Conservation (phyloP, 192 early-diverging fungal genomes). For the Pilaira anomala region DNA sequence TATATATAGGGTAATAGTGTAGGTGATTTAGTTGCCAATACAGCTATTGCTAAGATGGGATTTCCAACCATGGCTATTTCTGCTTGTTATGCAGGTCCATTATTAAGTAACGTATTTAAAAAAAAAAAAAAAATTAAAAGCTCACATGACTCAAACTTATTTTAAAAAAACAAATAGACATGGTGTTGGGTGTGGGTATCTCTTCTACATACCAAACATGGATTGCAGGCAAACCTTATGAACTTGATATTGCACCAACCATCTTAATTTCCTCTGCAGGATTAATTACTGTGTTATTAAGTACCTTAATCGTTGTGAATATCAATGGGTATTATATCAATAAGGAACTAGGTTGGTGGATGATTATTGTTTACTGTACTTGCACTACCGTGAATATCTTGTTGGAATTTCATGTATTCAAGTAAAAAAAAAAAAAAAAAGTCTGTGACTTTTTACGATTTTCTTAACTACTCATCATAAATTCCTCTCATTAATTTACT, state of each 20-base stretch:
- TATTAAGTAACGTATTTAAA: slow-evolving; percentile 63
- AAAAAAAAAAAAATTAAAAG: neutral
- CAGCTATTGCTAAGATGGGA: slow-evolving; percentile 84
- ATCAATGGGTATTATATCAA: slow-evolving; percentile 59
- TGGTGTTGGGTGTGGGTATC: slow-evolving; percentile 80
- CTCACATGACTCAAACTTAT: neutral
- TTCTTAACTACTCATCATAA: neutral
- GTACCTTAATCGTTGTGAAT: slow-evolving; percentile 57
- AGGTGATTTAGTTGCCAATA: slow-evolving; percentile 88
- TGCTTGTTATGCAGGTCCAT: slow-evolving; percentile 92
- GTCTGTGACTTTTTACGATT: neutral
- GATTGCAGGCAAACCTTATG: slow-evolving; percentile 47
- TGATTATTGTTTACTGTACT: slow-evolving; percentile 56
- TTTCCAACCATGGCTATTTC: slow-evolving; percentile 92
- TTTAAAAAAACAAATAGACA: slow-evolving; percentile 42
- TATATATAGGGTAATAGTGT: slow-evolving; percentile 65
- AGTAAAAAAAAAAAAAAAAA: neutral
- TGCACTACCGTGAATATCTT: slow-evolving; percentile 59
- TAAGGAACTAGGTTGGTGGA: slow-evolving; percentile 50
- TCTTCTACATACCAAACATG: slow-evolving; percentile 57
- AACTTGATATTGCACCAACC: slow-evolving; percentile 59
- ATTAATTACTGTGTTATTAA: slow-evolving; percentile 54
- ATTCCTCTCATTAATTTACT: no score
- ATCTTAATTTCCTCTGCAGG: slow-evolving; percentile 68
- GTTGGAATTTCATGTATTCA: slow-evolving; percentile 42